These are phyloP conservation scores for Boletus vinaceobasis DNA, from an alignment of 768 basidiomycete species.

Conservation along the genomic window DNA sequence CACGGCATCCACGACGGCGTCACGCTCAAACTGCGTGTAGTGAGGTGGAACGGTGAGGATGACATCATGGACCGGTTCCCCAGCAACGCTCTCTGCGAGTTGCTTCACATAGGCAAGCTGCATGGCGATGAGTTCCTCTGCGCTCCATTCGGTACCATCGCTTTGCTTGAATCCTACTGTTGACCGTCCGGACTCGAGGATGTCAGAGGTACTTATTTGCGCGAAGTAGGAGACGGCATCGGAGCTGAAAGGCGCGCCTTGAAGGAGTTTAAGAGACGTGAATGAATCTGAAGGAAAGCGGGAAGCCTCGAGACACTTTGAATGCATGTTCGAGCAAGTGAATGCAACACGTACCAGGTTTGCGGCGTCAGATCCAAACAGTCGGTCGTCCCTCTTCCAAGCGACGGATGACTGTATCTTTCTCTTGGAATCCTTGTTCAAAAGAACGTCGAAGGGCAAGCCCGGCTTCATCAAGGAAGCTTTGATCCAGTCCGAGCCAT, in stretches of 20 bases:
- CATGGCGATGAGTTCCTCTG: conserved; percentile 93
- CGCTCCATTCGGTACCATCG: conserved; percentile 68
- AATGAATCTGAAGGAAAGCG: conserved; percentile 89
- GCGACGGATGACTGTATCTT: conserved; percentile 89
- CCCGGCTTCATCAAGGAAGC: conserved; percentile 94
- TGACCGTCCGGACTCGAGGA: conserved; percentile 52
- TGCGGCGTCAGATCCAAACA: conserved; percentile 87
- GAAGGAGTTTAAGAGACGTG: conserved; percentile 78
- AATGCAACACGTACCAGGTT: conserved; percentile 62
- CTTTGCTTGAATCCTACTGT: conserved; percentile 59
- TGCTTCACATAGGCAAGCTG: conserved; percentile 87
- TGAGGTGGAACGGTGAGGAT: conserved; percentile 89
- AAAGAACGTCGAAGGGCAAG: conserved; percentile 89
- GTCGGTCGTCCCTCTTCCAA: conserved; percentile 87
- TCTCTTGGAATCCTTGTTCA: conserved; percentile 96
- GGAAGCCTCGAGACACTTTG: conserved; percentile 58
- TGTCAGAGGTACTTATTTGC: conserved; percentile 51
- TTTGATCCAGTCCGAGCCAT: conserved; percentile 97
- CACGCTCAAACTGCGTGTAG: conserved; percentile 87
- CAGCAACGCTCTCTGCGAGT: conserved; percentile 73
- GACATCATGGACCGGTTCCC: conserved; percentile 78
- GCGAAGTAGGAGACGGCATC: conserved; percentile 55
- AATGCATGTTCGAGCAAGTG: neutral
- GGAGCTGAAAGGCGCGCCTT: conserved; percentile 65
- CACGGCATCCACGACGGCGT: conserved; percentile 87